These are phyloP conservation scores for Gypsophila paniculata DNA, from an alignment of 179 eudicot species.

Conservation along the genomic window DNA sequence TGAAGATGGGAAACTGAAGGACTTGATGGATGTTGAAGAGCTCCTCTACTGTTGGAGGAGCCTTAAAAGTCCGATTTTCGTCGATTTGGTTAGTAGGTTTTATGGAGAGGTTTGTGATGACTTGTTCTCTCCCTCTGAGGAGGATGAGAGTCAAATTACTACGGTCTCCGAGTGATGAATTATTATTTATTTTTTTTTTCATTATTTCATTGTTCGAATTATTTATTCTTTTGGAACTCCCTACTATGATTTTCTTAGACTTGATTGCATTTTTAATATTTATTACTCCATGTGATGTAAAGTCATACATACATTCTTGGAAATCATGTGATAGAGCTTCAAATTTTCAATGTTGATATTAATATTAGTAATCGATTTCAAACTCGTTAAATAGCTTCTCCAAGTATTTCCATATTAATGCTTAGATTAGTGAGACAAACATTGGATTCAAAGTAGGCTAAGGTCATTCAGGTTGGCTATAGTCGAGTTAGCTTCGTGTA, in stretches of 20 bases:
- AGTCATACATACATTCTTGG: not conserved
- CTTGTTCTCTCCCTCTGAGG: constrained; percentile 41
- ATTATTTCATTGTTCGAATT: no score
- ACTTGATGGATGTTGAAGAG: constrained; percentile 74
- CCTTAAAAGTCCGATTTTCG: constrained; percentile 59
- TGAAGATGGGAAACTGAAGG: constrained; percentile 62
- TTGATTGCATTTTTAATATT: not conserved
- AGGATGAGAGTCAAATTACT: constrained; percentile 21
- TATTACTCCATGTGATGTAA: not conserved
- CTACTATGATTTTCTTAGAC: constrained; percentile 3
- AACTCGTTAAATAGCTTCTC: no score
- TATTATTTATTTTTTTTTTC: not conserved
- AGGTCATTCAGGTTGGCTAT: no score
- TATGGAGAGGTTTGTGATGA: constrained; percentile 81
- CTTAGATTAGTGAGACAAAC: no score
- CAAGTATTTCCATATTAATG: no score
- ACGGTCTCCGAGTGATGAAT: constrained; percentile 16
- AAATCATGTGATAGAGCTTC: not conserved
- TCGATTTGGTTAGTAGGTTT: constrained; percentile 71
- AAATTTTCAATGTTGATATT: no score
- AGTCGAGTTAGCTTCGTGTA: no score
- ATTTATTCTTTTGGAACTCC: not conserved
- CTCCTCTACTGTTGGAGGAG: constrained; percentile 74
- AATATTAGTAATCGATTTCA: no score
- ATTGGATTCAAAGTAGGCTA: no score